Conservation (phyloP, 495 filamentous ascomycete species). For the Hyaloscypha hepaticicola region DNA sequence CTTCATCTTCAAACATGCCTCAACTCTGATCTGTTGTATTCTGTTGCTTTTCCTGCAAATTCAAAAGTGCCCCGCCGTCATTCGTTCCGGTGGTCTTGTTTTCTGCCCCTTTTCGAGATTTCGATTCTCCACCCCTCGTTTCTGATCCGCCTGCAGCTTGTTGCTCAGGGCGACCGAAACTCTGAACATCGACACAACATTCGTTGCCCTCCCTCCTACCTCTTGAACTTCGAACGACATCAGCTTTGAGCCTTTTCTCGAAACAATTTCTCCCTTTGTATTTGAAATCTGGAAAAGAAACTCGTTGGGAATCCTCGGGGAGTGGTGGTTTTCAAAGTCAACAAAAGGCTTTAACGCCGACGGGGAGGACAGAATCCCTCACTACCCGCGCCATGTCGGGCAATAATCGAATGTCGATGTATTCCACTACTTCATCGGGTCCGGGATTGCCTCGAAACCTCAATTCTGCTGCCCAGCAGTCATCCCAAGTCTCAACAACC, state of each 20-base stretch:
- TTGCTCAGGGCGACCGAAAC: slow-evolving; percentile 28
- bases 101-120: background rate
- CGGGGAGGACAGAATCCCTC: slow-evolving; percentile 3
- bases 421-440: slow-evolving; percentile 71
- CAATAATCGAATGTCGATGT: slow-evolving; percentile 78
- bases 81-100: background rate
- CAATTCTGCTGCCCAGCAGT: slow-evolving; percentile 57
- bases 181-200: slow-evolving; percentile 8
- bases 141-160: slow-evolving; percentile 18
- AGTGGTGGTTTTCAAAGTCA: slow-evolving; percentile 15
- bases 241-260: background rate
- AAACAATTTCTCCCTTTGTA: background rate
- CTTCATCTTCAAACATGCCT: background rate
- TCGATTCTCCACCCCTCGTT: background rate
- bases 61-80: background rate
- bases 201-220: slow-evolving; percentile 12
- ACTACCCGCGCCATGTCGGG: slow-evolving; percentile 54
- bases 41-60: slow-evolving; percentile 9
- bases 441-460: slow-evolving; percentile 53
- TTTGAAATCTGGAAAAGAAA: background rate
- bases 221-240: background rate
- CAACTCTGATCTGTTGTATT: background rate
- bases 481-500: slow-evolving; percentile 84
- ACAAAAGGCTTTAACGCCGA: slow-evolving; percentile 19
- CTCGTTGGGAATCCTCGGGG: background rate